Conservation (phyloP, 2,329 filamentous ascomycete species). For the Niveomyces coronatus region DNA sequence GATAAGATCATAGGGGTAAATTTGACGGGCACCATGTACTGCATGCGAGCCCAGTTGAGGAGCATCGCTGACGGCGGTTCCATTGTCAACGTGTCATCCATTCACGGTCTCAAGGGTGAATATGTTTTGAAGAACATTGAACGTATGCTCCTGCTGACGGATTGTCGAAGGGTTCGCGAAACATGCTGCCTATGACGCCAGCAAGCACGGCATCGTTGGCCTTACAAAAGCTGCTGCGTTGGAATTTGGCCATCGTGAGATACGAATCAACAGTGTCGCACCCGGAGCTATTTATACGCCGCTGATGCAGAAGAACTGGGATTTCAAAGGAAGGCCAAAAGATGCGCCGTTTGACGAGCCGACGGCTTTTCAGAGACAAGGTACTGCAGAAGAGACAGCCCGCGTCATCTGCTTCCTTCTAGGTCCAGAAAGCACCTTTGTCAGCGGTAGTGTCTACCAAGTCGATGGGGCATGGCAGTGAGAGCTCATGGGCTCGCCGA, state of each 20-base stretch:
- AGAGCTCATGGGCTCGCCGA: no score
- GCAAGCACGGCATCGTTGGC: slow-evolving; percentile 25
- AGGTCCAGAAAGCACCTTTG: slow-evolving; percentile 34
- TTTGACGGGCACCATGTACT: slow-evolving; percentile 39
- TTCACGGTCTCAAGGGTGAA: slow-evolving; percentile 34
- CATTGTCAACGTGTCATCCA: slow-evolving; percentile 47
- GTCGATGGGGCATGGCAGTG: slow-evolving; percentile 32
- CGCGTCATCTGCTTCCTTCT: slow-evolving; percentile 37
- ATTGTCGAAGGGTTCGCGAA: slow-evolving; percentile 22
- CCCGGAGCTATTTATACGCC: slow-evolving; percentile 39
- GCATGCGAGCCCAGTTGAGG: slow-evolving; percentile 31
- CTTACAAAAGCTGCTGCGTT: slow-evolving; percentile 22
- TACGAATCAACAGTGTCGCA: slow-evolving; percentile 34
- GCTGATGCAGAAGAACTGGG: slow-evolving; percentile 34
- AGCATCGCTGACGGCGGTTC: slow-evolving; percentile 40
- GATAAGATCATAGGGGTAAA: slow-evolving; percentile 35
- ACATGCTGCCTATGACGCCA: slow-evolving; percentile 23
- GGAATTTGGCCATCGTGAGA: slow-evolving; percentile 28
- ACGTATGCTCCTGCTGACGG: no score
- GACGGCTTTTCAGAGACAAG: slow-evolving; percentile 31
- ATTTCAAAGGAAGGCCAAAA: slow-evolving; percentile 19
- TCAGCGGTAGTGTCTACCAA: slow-evolving; percentile 34
- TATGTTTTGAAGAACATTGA: no score
- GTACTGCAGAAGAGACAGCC: slow-evolving; percentile 36
- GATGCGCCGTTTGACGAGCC: slow-evolving; percentile 32